phyloP scores from a whole-genome alignment of 768 basidiomycete genomes.

The Boletus rex-veris region DNA sequence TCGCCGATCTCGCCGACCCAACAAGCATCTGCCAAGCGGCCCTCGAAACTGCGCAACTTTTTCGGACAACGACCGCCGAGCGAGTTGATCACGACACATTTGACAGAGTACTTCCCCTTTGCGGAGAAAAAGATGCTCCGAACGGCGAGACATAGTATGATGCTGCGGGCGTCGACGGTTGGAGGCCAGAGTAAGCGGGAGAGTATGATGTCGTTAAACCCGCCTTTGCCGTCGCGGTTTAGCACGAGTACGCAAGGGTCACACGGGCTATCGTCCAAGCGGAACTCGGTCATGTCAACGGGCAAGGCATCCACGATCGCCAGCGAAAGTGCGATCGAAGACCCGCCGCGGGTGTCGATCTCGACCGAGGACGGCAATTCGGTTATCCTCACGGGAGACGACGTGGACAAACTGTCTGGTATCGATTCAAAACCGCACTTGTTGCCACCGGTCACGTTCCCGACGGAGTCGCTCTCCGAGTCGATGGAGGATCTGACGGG shows the following conservation, averaged over 20 bases:
- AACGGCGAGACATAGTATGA: constrained; percentile 86
- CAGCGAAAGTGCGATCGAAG: constrained; percentile 35
- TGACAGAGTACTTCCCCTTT: constrained; percentile 93
- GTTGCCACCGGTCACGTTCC: constrained; percentile 75
- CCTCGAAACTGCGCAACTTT: constrained; percentile 86
- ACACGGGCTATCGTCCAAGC: constrained; percentile 47
- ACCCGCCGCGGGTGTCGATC: constrained; percentile 69
- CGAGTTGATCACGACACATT: constrained; percentile 92
- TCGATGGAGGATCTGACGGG: constrained; percentile 59
- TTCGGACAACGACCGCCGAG: constrained; percentile 97
- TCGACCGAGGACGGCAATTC: constrained; percentile 71
- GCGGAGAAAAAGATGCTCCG: constrained; percentile 90
- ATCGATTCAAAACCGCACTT: constrained; percentile 48
- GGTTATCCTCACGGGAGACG: constrained; percentile 56
- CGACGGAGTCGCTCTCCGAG: constrained; percentile 76
- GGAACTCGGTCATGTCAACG: constrained; percentile 34
- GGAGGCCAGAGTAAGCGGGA: constrained; percentile 39
- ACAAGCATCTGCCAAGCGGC: constrained; percentile 35
- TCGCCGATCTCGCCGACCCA: constrained; percentile 50
- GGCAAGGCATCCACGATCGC: constrained; percentile 33
- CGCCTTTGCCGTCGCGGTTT: constrained; percentile 37
- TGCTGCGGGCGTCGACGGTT: constrained; percentile 50
- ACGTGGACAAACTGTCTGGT: constrained; percentile 32
- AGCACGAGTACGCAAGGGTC: constrained; percentile 35
- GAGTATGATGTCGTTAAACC: constrained; percentile 43